Base-by-base conservation (phyloP, 345 rosid species). In the Salix brachista region DNA sequence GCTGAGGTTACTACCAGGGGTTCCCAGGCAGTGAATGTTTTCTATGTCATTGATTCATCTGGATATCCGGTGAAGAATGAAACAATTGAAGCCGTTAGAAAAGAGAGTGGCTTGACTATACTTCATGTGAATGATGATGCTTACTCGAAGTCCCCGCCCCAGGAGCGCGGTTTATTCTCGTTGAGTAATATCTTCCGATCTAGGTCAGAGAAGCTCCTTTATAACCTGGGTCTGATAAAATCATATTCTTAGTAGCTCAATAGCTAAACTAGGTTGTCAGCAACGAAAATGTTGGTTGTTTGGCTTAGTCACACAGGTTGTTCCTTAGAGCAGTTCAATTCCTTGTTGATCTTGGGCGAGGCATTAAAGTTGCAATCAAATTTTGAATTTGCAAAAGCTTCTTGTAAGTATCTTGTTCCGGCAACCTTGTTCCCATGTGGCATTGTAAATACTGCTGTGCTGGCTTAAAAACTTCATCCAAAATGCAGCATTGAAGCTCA, bases 1-100 rank as follows among this genome's bases (percentile, higher is more conserved):
- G 99, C 99, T 2, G 98, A 96, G 91, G 93, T 96, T n/a, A 89
- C 89, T 3, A 93, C 98, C 23, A 78, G 89, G 78, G 92, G 91
- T 5, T 87, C 91, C 23, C 91, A 89, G 72, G 99, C 99, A 4
- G 87, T 85, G 84, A 94, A 96, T 67, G 86, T 78, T 3, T 96
- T 96, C 83, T 93, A 87, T 58, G 97, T 96, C 70, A 84, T 89
- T 19, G 99, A 93, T 82, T 87, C 93, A 23, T 87, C 99, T 0
- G 96, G 98, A 67, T 70, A 78, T 73, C 85, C 87, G 6, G 97
- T 96, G 64, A 91, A 85, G 81, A 83, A 85, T 16, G 89, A 88
- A 85, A 90, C 88, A 7, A 87, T 96, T 39, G 96, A 96, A 84
- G 86, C 98, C 4, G 90, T 96, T 34, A 87, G 98, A 25, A 78